Evolutionary conservation across 306 rosid species (phyloP), one percentile per base, ranked within the genome.

Genomic region (Quercus agrifolia): DNA sequence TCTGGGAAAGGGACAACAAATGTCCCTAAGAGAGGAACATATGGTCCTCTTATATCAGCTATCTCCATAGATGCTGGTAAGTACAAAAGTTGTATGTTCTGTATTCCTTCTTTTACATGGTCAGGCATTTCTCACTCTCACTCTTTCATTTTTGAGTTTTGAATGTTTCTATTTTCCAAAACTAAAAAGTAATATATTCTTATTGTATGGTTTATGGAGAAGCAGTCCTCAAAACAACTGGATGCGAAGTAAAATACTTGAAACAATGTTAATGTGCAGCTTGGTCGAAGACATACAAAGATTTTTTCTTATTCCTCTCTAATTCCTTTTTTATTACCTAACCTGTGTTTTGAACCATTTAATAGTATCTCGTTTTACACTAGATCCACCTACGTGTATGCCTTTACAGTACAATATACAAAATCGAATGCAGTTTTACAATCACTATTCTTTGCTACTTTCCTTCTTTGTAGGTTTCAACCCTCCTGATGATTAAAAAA

Each of bases 31-130:
- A 5, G 58, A 71, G 90, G 88, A 75, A 79, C 27, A 25, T 88
- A 91, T 80, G 93, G 93, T 75, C 86, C 93, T 68, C 90, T 91
- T 58, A 77, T 91, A 80, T 88, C 97, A 73, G 90, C 90, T 77
- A 78, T 91, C 79, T 85, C 94, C 8, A 70, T 89, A 69, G 81
- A 85, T 79, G 89, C 97, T 58, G 83, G 97, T 89, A 80, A 64
- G 70, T 64, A 64, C 21, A 15, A 28, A 17, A 5, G 63, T 57
- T 57, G 28, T 20, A 19, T 18, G 5, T 20, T 20, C 13, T 57
- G 27, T 57, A 4, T 57, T 57, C 28, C 14, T 7, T 20, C 8
- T 27, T 63, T 63, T 12, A 63, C 41, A 63, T 63, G 3, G 19
- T 63, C 38, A 17, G 23, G 17, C 21, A 30, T 17, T 25, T 44